Evolutionary conservation across 306 rosid species (phyloP).

Genomic region (Geum urbanum): DNA sequence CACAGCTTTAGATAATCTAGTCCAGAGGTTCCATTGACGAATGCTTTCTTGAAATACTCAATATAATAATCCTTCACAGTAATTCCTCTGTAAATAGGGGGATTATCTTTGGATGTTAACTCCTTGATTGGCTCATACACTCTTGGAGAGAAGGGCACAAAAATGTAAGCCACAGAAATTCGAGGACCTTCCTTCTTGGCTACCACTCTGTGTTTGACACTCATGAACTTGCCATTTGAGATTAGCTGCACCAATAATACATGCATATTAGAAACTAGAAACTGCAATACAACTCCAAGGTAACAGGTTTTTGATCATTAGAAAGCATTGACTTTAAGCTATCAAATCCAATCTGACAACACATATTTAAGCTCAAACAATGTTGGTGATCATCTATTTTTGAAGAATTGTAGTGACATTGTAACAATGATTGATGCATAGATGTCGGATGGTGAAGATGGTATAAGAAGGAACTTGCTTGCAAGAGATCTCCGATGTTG

Average conservation of each 20-base stretch:
- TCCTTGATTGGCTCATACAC: conserved; percentile 17
- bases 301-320: no score
- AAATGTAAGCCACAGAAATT: not conserved
- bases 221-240: no score
- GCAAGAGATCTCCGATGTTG: no score
- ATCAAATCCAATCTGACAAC: no score
- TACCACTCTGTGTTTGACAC: conserved; percentile 4
- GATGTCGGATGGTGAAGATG: no score
- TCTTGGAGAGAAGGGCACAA: not conserved
- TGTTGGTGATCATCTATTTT: no score
- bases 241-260: conserved; percentile 17
- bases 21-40: not conserved
- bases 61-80: not conserved
- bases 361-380: no score
- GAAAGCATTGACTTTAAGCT: no score
- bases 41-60: not conserved
- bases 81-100: conserved; percentile 2
- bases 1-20: not conserved
- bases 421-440: no score
- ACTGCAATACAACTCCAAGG: no score
- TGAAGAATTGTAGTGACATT: no score
- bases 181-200: conserved; percentile 11
- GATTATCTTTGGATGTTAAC: conserved; percentile 13
- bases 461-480: no score
- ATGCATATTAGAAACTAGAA: not conserved